Evolutionary conservation across 169 alveolate species (phyloP), one percentile per base, ranked within the genome.

Genomic region (Eimeria maxima): DNA sequence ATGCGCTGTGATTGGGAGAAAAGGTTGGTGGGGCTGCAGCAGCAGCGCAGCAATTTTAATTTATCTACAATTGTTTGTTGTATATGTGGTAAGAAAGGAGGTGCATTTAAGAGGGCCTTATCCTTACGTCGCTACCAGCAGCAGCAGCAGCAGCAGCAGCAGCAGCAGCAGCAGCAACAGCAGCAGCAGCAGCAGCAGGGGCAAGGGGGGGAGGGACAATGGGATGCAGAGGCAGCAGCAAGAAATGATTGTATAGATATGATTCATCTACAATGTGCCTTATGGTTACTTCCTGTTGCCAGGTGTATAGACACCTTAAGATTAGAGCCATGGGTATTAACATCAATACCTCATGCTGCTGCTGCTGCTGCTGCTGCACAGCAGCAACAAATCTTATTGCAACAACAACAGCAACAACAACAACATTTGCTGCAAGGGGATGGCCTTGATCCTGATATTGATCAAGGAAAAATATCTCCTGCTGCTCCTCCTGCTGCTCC

Each of bases 201-300:
- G 63, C 63, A 53, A 3, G n/a, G n/a, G n/a, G n/a, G n/a, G n/a
- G n/a, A n/a, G n/a, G n/a, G n/a, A n/a, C 63, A 53, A 3, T 47
- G 90, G 90, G 95, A 38, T 11, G 76, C 65, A 7, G 76, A 29
- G 47, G 95, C 10, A 45, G 88, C 60, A 60, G 47, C 42, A 60
- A 63, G 24, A 20, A 42, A 67, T 57, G 38, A 53, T 78, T 13
- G 74, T 78, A 80, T 47, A 57, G 74, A 87, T 8, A 87, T 87
- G 96, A 78, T 94, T 67, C 96, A 94, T 74, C 80, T 94, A 47
- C 71, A 47, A 87, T 94, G 96, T 53, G 94, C 96, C 0, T 86
- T 94, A 45, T 94, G 96, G 94, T 65, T 96, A 97, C 84, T 91
- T 47, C 97, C 95, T 80, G 97, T 33, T 89, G 93, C 83, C 87